Evolutionary conservation across 345 rosid genomes (phyloP).

Genomic region (Citropsis articulata): DNA sequence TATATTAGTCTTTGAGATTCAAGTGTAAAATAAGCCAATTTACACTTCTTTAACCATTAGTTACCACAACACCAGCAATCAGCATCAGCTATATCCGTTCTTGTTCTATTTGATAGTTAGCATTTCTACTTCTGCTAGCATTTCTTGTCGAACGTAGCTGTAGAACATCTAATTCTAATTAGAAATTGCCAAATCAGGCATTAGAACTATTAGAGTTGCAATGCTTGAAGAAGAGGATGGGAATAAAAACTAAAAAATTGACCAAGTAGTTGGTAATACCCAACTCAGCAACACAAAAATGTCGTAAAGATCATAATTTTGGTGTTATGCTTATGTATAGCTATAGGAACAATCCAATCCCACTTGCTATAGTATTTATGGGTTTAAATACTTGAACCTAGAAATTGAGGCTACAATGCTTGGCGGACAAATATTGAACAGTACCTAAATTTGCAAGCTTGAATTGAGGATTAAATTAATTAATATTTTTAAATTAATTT

Average conservation of each 20-base stretch:
- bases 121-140: background rate
- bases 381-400: too few species aligned
- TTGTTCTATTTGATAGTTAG: background rate
- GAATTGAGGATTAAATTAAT: too few species aligned
- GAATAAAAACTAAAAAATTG: background rate
- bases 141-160: background rate
- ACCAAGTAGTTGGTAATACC: background rate
- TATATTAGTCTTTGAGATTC: too few species aligned
- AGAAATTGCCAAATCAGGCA: background rate
- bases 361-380: too few species aligned
- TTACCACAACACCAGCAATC: background rate
- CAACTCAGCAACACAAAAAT: background rate
- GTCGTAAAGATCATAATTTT: too few species aligned
- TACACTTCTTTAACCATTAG: too few species aligned
- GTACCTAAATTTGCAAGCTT: too few species aligned
- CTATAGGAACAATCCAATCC: background rate
- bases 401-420: too few species aligned
- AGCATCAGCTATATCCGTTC: background rate
- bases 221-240: background rate
- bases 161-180: background rate
- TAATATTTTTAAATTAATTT: too few species aligned
- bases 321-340: background rate
- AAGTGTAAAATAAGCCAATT: too few species aligned
- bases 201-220: background rate
- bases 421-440: too few species aligned